phyloP scores from a whole-genome alignment of 1,139 yeast species.

The Schwanniomyces etchellsii region DNA sequence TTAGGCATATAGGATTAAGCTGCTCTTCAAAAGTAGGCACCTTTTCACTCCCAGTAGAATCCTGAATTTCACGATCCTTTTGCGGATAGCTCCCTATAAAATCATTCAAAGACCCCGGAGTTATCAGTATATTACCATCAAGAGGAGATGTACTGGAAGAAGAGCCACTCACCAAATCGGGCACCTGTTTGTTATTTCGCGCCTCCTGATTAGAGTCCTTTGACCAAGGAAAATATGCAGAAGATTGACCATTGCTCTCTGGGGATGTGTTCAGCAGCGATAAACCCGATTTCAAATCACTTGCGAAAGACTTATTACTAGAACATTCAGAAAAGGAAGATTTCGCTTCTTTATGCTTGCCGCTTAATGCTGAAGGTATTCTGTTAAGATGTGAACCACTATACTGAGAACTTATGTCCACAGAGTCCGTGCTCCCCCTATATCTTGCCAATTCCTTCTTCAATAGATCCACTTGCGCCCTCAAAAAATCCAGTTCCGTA shows the following conservation, averaged over 20 bases:
- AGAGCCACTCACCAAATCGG: conserved; percentile 32
- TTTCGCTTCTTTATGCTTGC: conserved; percentile 1
- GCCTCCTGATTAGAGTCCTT: conserved; percentile 14
- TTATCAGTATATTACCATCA: conserved; percentile 11
- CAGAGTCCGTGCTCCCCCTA: conserved; percentile 41
- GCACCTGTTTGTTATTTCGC: conserved; percentile 15
- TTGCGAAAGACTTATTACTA: conserved; percentile 7
- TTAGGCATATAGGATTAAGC: conserved; percentile 63
- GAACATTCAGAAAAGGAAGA: conserved; percentile 4
- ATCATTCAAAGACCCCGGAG: not conserved
- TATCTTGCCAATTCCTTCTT: conserved; percentile 67
- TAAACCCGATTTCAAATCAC: conserved; percentile 5
- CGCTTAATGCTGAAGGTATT: conserved; percentile 10
- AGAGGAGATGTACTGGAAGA: conserved; percentile 36
- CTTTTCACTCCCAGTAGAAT: conserved; percentile 8
- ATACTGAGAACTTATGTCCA: conserved; percentile 20
- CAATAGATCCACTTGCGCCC: conserved; percentile 70
- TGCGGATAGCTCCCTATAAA: not conserved
- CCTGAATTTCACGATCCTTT: conserved; percentile 11
- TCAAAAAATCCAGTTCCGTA: conserved; percentile 68
- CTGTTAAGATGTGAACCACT: too few species aligned
- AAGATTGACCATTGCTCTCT: conserved; percentile 4
- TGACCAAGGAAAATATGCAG: conserved; percentile 34
- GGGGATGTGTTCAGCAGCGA: conserved; percentile 18
- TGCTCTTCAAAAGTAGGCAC: conserved; percentile 34